phyloP scores from a whole-genome alignment of 2,329 filamentous ascomycete genomes.

The Dactylellina drechsleri region DNA sequence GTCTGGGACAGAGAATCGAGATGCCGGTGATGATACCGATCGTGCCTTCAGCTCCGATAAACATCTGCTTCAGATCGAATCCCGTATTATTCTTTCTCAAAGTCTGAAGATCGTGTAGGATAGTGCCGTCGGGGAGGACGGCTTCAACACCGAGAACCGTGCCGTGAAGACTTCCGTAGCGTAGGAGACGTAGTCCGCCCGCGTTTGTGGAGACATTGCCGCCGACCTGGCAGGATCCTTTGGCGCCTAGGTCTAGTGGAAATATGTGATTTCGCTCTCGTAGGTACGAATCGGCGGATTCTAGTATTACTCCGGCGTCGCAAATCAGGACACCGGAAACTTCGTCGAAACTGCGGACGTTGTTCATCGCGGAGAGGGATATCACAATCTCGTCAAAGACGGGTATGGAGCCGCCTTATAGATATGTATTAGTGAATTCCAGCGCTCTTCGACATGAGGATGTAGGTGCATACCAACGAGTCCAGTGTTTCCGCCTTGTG shows the following conservation, averaged over 20 bases:
- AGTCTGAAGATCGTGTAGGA: constrained; percentile 86
- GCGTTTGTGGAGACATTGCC: constrained; percentile 97
- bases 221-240: constrained; percentile 95
- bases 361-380: constrained; percentile 88
- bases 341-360: constrained; percentile 89
- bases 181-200: constrained; percentile 84
- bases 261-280: constrained; percentile 88
- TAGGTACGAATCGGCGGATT: constrained; percentile 85
- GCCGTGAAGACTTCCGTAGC: constrained; percentile 94
- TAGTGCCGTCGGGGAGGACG: constrained; percentile 89
- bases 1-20: constrained; percentile 87
- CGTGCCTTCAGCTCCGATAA: constrained; percentile 94
- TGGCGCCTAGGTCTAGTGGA: constrained; percentile 95
- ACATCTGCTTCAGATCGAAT: constrained; percentile 95
- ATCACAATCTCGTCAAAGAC: constrained; percentile 99
- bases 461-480: constrained; percentile 72
- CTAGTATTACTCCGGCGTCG: constrained; percentile 90
- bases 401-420: constrained; percentile 77
- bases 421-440: neutral
- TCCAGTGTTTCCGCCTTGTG: constrained; percentile 96
- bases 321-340: constrained; percentile 89
- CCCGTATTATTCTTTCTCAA: constrained; percentile 98
- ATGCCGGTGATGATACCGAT: constrained; percentile 93
- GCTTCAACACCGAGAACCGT: constrained; percentile 92
- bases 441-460: neutral